Percentiles rank a stretch among this genome's conserved stretches.
These are phyloP conservation scores for Ophiostoma himal-ulmi DNA, from an alignment of 2,329 filamentous ascomycete species.

Conservation along the genomic window DNA sequence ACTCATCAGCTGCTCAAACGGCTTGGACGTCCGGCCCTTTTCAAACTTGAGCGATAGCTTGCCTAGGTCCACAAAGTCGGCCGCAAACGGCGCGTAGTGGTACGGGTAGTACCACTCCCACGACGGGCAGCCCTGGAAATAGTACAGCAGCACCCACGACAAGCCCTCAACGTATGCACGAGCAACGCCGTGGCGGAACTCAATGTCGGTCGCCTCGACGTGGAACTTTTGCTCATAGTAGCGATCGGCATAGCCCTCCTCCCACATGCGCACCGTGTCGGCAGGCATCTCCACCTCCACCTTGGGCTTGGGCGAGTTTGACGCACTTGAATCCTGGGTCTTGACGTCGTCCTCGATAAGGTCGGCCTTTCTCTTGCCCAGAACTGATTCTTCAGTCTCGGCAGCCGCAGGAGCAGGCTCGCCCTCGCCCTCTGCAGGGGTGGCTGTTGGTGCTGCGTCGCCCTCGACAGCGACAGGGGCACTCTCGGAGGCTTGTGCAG, in stretches of 20 bases:
- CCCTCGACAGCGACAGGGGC: neutral
- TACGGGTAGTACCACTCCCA: slow-evolving; percentile 99
- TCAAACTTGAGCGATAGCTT: slow-evolving; percentile 76
- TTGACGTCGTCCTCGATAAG: slow-evolving; percentile 56
- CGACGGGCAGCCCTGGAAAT: slow-evolving; percentile 95
- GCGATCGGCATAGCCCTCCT: slow-evolving; percentile 87
- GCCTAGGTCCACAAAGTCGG: slow-evolving; percentile 80
- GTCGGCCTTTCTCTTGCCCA: slow-evolving; percentile 68
- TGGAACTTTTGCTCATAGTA: slow-evolving; percentile 98
- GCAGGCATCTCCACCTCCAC: slow-evolving; percentile 57
- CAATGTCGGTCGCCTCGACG: slow-evolving; percentile 70
- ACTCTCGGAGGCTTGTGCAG: slow-evolving; percentile 22
- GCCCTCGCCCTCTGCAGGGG: slow-evolving; percentile 24
- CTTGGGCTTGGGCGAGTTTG: slow-evolving; percentile 46
- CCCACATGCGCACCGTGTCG: slow-evolving; percentile 88
- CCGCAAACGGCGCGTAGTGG: slow-evolving; percentile 95
- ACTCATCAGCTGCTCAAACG: slow-evolving; percentile 97
- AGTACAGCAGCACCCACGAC: slow-evolving; percentile 92
- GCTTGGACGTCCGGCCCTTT: slow-evolving; percentile 77
- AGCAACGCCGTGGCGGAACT: slow-evolving; percentile 83
- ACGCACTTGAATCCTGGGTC: slow-evolving; percentile 34
- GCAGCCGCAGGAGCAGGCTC: neutral
- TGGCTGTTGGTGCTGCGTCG: neutral
- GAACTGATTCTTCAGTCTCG: neutral
- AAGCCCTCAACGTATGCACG: slow-evolving; percentile 90